phyloP scores from a whole-genome alignment of 306 rosid genomes.

The Astragalus membranaceus region DNA sequence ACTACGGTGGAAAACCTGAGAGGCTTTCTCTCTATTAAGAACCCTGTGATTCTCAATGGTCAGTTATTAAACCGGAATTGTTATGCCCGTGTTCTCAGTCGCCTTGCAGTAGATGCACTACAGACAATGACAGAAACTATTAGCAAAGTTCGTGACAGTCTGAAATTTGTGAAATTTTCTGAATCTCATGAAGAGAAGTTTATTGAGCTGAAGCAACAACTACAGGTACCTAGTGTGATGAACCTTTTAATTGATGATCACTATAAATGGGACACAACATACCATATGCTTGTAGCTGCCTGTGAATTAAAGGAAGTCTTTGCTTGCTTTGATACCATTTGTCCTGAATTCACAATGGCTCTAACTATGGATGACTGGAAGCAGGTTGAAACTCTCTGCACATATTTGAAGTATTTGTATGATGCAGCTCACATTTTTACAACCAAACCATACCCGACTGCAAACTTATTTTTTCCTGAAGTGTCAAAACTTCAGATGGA shows the following conservation, averaged over 20 bases:
- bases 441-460: constrained; percentile 49
- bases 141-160: constrained; percentile 61
- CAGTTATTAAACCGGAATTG: constrained; percentile 74
- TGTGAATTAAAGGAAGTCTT: constrained; percentile 81
- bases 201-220: constrained; percentile 65
- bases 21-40: constrained; percentile 59
- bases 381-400: constrained; percentile 58
- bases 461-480: constrained; percentile 60
- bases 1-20: constrained; percentile 50
- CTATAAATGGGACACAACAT: constrained; percentile 81
- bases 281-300: constrained; percentile 75
- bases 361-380: constrained; percentile 71
- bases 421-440: constrained; percentile 63
- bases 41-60: constrained; percentile 64
- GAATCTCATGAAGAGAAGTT: constrained; percentile 56
- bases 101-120: constrained; percentile 53
- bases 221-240: constrained; percentile 61
- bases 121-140: constrained; percentile 43
- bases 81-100: constrained; percentile 73
- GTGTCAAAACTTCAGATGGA: constrained; percentile 63
- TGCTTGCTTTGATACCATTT: constrained; percentile 58
- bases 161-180: constrained; percentile 75
- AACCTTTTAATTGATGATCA: constrained; percentile 57
- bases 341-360: constrained; percentile 43
- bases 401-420: constrained; percentile 56